Evolutionary conservation across 192 early-diverging fungal genomes (phyloP).

Genomic region (Backusella australiensis): DNA sequence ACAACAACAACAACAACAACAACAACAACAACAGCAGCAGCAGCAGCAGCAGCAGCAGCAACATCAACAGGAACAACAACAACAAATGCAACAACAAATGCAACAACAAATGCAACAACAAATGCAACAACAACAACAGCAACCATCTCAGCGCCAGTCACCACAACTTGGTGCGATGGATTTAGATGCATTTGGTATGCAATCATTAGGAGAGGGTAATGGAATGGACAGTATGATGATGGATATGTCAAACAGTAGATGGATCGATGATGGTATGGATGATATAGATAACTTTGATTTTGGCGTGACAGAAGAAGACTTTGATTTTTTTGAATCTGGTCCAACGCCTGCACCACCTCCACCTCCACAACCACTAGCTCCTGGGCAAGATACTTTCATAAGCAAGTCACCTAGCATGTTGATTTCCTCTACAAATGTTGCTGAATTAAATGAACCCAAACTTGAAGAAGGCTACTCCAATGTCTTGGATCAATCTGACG

Average conservation of each 20-base stretch:
- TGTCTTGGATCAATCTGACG: background rate
- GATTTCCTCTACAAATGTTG: background rate
- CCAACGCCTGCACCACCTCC: background rate
- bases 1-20: too few relatives aligned
- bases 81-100: background rate
- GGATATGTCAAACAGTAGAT: slow-evolving; percentile 18
- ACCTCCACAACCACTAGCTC: background rate
- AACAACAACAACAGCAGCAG: background rate
- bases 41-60: background rate
- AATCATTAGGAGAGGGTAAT: slow-evolving; percentile 7
- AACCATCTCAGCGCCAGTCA: background rate
- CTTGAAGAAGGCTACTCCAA: background rate
- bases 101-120: background rate
- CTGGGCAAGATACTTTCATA: background rate
- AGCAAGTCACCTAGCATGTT: background rate
- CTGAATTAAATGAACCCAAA: background rate
- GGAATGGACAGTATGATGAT: slow-evolving; percentile 23
- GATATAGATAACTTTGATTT: slow-evolving; percentile 37
- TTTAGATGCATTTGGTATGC: background rate
- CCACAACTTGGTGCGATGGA: background rate
- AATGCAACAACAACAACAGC: background rate
- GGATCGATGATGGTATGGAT: slow-evolving; percentile 27
- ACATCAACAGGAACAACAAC: background rate
- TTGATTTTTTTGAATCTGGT: slow-evolving; percentile 34
- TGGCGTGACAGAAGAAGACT: slow-evolving; percentile 43